Conservation (phyloP, 2,329 filamentous ascomycete genomes). For the Ophiocordyceps camponoti-floridani region DNA sequence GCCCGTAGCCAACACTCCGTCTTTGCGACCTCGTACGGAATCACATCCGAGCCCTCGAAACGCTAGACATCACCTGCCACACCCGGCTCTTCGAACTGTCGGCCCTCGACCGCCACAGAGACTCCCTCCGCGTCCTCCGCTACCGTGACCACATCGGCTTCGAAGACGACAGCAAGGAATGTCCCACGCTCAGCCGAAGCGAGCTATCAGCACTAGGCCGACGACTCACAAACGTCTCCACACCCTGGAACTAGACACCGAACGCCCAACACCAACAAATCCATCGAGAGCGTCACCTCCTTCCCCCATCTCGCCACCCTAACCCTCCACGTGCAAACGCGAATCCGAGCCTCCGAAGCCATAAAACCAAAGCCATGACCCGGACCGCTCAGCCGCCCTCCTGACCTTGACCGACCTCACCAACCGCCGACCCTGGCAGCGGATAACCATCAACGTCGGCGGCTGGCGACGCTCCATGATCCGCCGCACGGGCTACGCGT, state of each 20-base stretch:
- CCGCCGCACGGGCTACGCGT: slow-evolving; percentile 20
- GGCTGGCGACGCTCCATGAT: slow-evolving; percentile 28
- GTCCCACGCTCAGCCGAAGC: slow-evolving; percentile 20
- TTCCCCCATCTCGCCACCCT: slow-evolving; percentile 22
- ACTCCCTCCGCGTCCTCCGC: slow-evolving; percentile 18
- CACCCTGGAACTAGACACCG: slow-evolving; percentile 26
- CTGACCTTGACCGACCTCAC: slow-evolving; percentile 4
- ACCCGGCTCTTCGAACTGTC: slow-evolving; percentile 20
- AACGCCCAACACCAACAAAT: too few relatives aligned
- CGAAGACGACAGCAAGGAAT: slow-evolving; percentile 19
- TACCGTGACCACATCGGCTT: slow-evolving; percentile 29
- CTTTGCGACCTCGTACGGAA: slow-evolving; percentile 20
- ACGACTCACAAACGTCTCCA: slow-evolving; percentile 14
- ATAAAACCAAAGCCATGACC: slow-evolving; percentile 15
- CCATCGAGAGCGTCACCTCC: too few relatives aligned
- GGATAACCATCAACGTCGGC: slow-evolving; percentile 27
- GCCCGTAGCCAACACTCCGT: slow-evolving; percentile 18
- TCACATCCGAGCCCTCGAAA: slow-evolving; percentile 17
- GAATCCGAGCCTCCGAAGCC: slow-evolving; percentile 15
- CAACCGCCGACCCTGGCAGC: slow-evolving; percentile 16
- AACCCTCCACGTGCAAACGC: slow-evolving; percentile 25
- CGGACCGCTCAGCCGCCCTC: slow-evolving; percentile 3
- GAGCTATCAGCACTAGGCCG: slow-evolving; percentile 16
- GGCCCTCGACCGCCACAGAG: slow-evolving; percentile 18
- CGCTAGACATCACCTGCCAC: slow-evolving; percentile 23